Percentiles rank a stretch among this genome's conserved stretches.
These are phyloP conservation scores for Tylopilus felleus DNA, from an alignment of 768 basidiomycete genomes.

Conservation along the genomic window DNA sequence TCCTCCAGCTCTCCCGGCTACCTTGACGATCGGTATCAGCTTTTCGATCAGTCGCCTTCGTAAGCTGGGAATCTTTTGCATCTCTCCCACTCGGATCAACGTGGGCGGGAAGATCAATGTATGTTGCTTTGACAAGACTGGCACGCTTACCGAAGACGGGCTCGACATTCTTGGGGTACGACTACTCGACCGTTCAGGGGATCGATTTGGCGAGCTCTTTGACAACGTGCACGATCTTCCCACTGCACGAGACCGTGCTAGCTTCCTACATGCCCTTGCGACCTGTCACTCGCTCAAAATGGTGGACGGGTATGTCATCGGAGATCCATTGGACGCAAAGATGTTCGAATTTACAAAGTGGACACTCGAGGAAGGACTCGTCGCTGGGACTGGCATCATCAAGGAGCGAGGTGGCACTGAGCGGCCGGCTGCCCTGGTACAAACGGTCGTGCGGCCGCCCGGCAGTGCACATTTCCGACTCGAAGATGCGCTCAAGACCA, in stretches of 20 bases:
- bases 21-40: conserved; percentile 94
- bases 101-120: conserved; percentile 95
- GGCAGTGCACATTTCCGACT: conserved; percentile 87
- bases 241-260: conserved; percentile 65
- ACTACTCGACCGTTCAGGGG: conserved; percentile 68
- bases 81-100: conserved; percentile 93
- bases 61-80: conserved; percentile 88
- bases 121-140: conserved; percentile 98
- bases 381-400: conserved; percentile 67
- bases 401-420: conserved; percentile 61
- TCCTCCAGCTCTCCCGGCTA: conserved; percentile 95
- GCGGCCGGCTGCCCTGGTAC: conserved; percentile 84
- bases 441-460: conserved; percentile 93
- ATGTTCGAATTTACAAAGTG: conserved; percentile 98
- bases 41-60: conserved; percentile 90
- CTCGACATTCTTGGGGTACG: conserved; percentile 95
- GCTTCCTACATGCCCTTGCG: conserved; percentile 86
- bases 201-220: conserved; percentile 87
- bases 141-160: conserved; percentile 96
- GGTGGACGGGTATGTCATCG: conserved; percentile 83
- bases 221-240: conserved; percentile 87
- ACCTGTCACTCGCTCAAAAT: conserved; percentile 96
- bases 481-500: conserved; percentile 89
- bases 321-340: conserved; percentile 94
- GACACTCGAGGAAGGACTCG: conserved; percentile 89